Percentiles rank a stretch among this genome's conserved stretches.
Conservation (phyloP, 2,329 filamentous ascomycete genomes). For the Beauveria varroae region DNA sequence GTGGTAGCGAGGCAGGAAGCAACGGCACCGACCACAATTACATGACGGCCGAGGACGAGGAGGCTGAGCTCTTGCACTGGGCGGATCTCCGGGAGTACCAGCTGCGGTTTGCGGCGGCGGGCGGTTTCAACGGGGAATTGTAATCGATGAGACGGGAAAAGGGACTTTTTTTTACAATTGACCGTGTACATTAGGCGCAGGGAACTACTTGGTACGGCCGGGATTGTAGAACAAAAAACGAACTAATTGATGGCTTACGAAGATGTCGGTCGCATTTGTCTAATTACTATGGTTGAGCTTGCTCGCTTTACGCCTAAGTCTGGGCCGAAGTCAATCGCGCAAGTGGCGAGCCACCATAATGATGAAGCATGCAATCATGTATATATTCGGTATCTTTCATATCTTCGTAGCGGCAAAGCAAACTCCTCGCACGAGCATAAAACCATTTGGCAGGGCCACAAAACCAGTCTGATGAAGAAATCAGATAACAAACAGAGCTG, state of each 20-base stretch:
- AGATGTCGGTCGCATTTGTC: too few species aligned
- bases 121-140: background rate
- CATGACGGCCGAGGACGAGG: slow-evolving; percentile 56
- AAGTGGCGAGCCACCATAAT: too few species aligned
- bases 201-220: background rate
- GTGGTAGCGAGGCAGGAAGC: slow-evolving; percentile 18
- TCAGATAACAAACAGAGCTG: too few species aligned
- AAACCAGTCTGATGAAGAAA: too few species aligned
- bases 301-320: too few species aligned
- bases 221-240: background rate
- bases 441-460: too few species aligned
- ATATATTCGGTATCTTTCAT: too few species aligned
- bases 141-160: background rate
- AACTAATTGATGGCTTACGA: background rate
- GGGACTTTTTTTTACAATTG: background rate
- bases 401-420: too few species aligned
- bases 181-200: background rate
- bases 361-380: too few species aligned
- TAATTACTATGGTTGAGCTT: too few species aligned
- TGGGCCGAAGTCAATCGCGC: too few species aligned
- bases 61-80: slow-evolving; percentile 71
- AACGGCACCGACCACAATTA: slow-evolving; percentile 19
- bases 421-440: too few species aligned
- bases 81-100: slow-evolving; percentile 74
- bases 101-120: slow-evolving; percentile 49